Base-by-base conservation (phyloP, 495 filamentous ascomycete genomes). In the Durotheca rogersii region DNA sequence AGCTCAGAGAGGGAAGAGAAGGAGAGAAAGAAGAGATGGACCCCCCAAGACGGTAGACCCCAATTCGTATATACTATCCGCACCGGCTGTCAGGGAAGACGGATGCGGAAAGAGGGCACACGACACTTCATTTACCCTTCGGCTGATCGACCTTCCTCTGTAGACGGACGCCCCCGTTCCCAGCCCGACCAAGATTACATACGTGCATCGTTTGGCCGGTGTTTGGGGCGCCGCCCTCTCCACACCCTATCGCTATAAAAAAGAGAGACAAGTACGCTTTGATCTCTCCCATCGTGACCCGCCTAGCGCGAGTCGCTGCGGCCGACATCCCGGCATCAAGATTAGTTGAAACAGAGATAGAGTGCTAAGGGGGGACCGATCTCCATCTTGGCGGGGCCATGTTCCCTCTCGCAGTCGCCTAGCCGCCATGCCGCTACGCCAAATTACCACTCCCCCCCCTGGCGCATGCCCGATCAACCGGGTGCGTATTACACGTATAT, bases 301-400 rank as follows among this genome's bases (percentile, higher is more conserved):
- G 23, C 9, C 4, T 4, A 27, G 23, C 4, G 9, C 23, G 31
- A n/a, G n/a, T n/a, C 39, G 16, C 21, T 21, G 36, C 21, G 32
- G 25, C 19, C 32, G 27, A 33, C 27, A 36, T 27, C 42, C 47
- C 36, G 47, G 54, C 42, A 34, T 41, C 19, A 17, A 39, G 50
- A 53, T 46, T 49, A 48, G 45, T 46, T 59, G 56, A 59, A 59
- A 59, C 56, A n/a, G 18, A 59, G 49, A 59, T 50, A 34, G 53
- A 58, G 55, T 4, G 23, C 23, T 9, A 9, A 27, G 9, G 23
- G 19, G 38, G 56, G 50, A 51, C 53, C 56, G 53, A 50, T 20
- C 18, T 30, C 9, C 35, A 9, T 47, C 56, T 59, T 59, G 56
- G 56, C 56, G 45, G 45, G 39, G n/a, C n/a, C n/a, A n/a, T n/a